Percentiles rank a stretch among this genome's conserved stretches.
Conservation (phyloP, 768 basidiomycete species). For the Termitomyces sp. region DNA sequence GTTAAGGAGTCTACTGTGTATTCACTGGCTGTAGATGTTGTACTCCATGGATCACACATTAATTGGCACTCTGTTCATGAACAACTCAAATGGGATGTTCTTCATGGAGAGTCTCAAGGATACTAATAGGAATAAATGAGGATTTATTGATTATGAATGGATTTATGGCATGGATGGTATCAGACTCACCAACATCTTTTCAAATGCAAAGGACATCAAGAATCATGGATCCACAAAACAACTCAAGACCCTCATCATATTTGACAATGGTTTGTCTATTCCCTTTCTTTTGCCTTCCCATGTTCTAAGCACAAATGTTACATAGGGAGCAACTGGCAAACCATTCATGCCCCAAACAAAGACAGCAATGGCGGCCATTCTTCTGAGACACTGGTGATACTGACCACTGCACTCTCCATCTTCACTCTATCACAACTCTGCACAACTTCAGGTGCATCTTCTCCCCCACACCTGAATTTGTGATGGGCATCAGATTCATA, state of each 20-base stretch:
- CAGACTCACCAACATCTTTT: conserved; percentile 84
- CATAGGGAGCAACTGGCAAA: conserved; percentile 68
- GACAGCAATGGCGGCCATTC: conserved; percentile 62
- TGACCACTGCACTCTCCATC: conserved; percentile 76
- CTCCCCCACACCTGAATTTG: conserved; percentile 90
- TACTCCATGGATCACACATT: conserved; percentile 59
- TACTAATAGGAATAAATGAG: conserved; percentile 85
- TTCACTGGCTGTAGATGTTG: conserved; percentile 92
- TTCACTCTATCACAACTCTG: conserved; percentile 88
- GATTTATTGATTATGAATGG: conserved; percentile 92
- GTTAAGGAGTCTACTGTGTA: conserved; percentile 92
- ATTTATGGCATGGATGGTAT: conserved; percentile 86
- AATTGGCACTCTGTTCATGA: conserved; percentile 91
- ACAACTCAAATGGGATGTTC: conserved; percentile 94
- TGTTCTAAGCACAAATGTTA: conserved; percentile 13
- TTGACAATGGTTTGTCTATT: conserved; percentile 70
- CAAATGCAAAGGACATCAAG: conserved; percentile 83
- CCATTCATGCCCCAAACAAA: conserved; percentile 52
- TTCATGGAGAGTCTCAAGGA: conserved; percentile 89
- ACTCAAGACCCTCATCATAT: conserved; percentile 79
- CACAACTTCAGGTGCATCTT: conserved; percentile 96
- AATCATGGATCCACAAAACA: conserved; percentile 61
- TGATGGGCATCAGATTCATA: conserved; percentile 95
- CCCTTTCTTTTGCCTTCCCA: background rate
- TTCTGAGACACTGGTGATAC: conserved; percentile 55